Conservation (phyloP, 805 yeast genomes). For the Lachancea mirantina region DNA sequence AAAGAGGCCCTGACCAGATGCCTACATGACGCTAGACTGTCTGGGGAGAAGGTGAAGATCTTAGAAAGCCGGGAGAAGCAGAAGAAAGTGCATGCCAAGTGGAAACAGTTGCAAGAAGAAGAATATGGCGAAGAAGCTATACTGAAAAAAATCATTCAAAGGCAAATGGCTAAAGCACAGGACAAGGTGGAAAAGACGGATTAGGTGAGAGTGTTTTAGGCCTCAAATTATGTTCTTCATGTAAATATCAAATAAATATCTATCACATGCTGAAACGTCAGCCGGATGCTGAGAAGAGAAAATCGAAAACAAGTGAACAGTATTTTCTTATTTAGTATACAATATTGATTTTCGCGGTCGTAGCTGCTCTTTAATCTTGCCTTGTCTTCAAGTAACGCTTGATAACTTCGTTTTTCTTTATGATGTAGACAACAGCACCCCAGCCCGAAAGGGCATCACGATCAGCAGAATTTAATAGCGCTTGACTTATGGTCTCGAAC, state of each 20-base stretch:
- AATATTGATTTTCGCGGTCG: conserved; percentile 6
- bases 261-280: too few relatives aligned
- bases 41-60: conserved; percentile 49
- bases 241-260: too few relatives aligned
- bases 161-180: conserved; percentile 37
- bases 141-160: conserved; percentile 56
- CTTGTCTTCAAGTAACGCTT: conserved; percentile 87
- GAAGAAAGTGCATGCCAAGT: conserved; percentile 45
- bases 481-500: conserved; percentile 92
- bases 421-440: conserved; percentile 93
- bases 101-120: conserved; percentile 65
- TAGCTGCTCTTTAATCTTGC: conserved; percentile 72
- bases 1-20: conserved; percentile 76
- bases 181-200: conserved; percentile 9
- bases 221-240: conserved; percentile 1
- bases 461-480: conserved; percentile 88
- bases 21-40: conserved; percentile 67
- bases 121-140: conserved; percentile 70
- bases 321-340: conserved; percentile 1
- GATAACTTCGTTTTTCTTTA: conserved; percentile 85
- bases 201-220: too few relatives aligned
- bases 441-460: conserved; percentile 97
- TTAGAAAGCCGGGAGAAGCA: conserved; percentile 49
- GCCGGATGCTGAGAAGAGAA: too few relatives aligned
- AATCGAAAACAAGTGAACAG: too few relatives aligned